These are phyloP conservation scores for Fagopyrum homotropicum DNA, from an alignment of 148 eudicot species.

Conservation along the genomic window DNA sequence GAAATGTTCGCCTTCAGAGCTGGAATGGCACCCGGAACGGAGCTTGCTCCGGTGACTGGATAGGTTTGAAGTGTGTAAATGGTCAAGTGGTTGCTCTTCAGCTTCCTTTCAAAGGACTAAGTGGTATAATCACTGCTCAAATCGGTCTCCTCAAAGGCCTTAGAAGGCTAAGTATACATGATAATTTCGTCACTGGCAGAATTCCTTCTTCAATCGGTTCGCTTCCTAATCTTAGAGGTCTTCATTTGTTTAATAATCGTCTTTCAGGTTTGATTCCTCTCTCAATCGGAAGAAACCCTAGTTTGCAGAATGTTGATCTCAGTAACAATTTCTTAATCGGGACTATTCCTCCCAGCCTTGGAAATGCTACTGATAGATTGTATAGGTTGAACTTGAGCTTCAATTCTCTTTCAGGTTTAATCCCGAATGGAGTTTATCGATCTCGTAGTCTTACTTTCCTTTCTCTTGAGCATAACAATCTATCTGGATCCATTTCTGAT, in stretches of 20 bases:
- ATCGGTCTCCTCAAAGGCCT: conserved; percentile 57
- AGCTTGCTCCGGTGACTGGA: conserved; percentile 77
- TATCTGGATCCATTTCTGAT: conserved; percentile 66
- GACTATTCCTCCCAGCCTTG: conserved; percentile 40
- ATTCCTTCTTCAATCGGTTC: conserved; percentile 59
- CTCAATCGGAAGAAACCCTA: conserved; percentile 40
- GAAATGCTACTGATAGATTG: conserved; percentile 39
- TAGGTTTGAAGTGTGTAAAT: conserved; percentile 56
- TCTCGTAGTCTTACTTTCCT: conserved; percentile 48
- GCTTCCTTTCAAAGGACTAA: conserved; percentile 65
- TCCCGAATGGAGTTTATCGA: conserved; percentile 41
- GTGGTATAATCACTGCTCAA: conserved; percentile 53
- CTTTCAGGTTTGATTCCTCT: conserved; percentile 71
- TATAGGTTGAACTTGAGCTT: conserved; percentile 71
- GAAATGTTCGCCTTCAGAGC: conserved; percentile 40
- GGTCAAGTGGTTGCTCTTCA: conserved; percentile 61
- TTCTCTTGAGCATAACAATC: conserved; percentile 62
- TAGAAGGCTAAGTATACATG: conserved; percentile 62
- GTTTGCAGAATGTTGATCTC: conserved; percentile 60
- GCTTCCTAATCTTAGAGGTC: conserved; percentile 67
- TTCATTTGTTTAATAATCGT: conserved; percentile 71
- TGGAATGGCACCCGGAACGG: conserved; percentile 47
- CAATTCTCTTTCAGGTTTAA: conserved; percentile 53
- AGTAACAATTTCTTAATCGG: conserved; percentile 66
- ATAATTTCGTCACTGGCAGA: conserved; percentile 57